Evolutionary conservation across 345 rosid genomes (phyloP).

Genomic region (Rubroshorea leprosula): DNA sequence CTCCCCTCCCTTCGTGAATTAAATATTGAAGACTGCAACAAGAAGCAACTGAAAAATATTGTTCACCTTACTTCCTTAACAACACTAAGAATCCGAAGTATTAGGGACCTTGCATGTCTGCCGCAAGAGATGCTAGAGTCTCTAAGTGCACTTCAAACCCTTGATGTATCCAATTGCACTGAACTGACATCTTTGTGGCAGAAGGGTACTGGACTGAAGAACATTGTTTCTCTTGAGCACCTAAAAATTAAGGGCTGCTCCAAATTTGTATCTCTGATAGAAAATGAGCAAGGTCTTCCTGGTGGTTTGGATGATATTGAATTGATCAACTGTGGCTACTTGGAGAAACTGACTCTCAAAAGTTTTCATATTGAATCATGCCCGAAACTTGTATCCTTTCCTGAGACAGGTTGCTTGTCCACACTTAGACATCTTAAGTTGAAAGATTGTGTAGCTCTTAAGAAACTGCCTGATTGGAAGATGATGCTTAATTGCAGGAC

Average conservation of each 20-base stretch:
- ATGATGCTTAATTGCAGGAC: too few relatives aligned
- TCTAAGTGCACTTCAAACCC: too few relatives aligned
- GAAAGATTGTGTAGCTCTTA: slow-evolving; percentile 4
- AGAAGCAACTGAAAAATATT: too few relatives aligned
- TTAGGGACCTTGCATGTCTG: too few relatives aligned
- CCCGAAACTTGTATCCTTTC: slow-evolving; percentile 13
- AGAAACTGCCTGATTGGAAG: slow-evolving; percentile 2
- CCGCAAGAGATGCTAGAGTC: too few relatives aligned
- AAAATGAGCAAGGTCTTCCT: not conserved
- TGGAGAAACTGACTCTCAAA: slow-evolving; percentile 6
- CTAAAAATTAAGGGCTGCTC: slow-evolving; percentile 3
- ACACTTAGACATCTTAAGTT: slow-evolving; percentile 7
- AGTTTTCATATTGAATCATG: slow-evolving; percentile 15
- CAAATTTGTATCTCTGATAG: slow-evolving; percentile 2
- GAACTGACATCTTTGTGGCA: slow-evolving; percentile 6
- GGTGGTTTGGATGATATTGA: too few relatives aligned
- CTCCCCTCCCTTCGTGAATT: slow-evolving; percentile 3
- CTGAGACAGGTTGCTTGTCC: slow-evolving; percentile 1
- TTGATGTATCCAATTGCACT: slow-evolving; percentile 8
- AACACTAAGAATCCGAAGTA: too few relatives aligned
- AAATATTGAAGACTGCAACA: too few relatives aligned
- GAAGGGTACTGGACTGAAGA: not conserved
- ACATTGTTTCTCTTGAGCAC: slow-evolving; percentile 4
- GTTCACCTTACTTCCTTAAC: too few relatives aligned
- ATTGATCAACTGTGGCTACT: not conserved